These are phyloP conservation scores for Penicillium freii DNA, from an alignment of 2,329 filamentous ascomycete species.

Conservation along the genomic window DNA sequence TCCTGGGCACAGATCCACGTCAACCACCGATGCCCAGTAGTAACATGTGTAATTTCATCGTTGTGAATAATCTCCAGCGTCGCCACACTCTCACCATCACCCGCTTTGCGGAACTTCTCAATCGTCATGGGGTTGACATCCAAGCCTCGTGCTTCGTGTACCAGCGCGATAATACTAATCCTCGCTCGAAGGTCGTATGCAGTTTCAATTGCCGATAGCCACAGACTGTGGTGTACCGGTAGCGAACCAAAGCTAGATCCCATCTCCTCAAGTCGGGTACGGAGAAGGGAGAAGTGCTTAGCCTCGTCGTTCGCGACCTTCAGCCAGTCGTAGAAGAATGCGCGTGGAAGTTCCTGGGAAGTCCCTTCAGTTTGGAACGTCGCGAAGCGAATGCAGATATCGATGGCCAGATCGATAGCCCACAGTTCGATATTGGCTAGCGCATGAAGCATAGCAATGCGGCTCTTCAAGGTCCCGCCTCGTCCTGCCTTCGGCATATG, in stretches of 20 bases:
- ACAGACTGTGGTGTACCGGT: constrained; percentile 48
- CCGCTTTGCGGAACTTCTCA: constrained; percentile 46
- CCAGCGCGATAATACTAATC: constrained; percentile 50
- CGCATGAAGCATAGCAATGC: constrained; percentile 49
- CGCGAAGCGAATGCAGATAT: constrained; percentile 49
- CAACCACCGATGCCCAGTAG: constrained; percentile 49
- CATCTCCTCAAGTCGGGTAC: constrained; percentile 46
- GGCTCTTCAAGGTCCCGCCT: constrained; percentile 46
- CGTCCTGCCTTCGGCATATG: constrained; percentile 43
- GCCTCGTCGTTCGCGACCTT: constrained; percentile 51
- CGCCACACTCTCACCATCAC: constrained; percentile 45
- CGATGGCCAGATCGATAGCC: constrained; percentile 50
- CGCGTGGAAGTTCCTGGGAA: constrained; percentile 38
- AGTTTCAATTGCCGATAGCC: constrained; percentile 46
- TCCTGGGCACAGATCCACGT: constrained; percentile 50
- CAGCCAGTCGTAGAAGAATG: constrained; percentile 51
- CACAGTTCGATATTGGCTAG: constrained; percentile 51
- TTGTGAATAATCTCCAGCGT: constrained; percentile 48
- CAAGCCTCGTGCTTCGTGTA: constrained; percentile 49
- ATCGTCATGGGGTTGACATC: constrained; percentile 51
- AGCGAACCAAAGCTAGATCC: constrained; percentile 47
- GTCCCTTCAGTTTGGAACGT: constrained; percentile 40
- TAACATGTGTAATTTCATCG: constrained; percentile 51
- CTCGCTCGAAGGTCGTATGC: constrained; percentile 47
- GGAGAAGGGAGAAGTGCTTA: constrained; percentile 50